Percentiles rank a stretch among this genome's conserved stretches.
Conservation (phyloP, 179 eudicot species). For the Silene coronaria region DNA sequence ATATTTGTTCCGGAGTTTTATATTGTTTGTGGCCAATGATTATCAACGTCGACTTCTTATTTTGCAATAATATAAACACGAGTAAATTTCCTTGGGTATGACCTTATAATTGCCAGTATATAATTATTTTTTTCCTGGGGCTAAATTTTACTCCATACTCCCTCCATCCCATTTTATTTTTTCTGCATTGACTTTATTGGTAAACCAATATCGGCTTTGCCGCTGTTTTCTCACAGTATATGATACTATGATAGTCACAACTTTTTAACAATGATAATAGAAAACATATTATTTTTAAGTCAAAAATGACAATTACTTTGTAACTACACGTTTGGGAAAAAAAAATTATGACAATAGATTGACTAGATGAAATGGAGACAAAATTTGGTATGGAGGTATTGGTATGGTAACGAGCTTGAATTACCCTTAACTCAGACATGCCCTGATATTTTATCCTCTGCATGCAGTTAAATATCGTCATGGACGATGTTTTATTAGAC, state of each 20-base stretch:
- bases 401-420: not conserved
- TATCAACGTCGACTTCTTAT: not conserved
- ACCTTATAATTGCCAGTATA: not conserved
- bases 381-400: not conserved
- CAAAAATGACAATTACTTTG: not conserved
- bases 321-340: not conserved
- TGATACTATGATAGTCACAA: no score
- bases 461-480: slow-evolving; percentile 51
- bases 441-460: not conserved
- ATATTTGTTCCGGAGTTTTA: not conserved
- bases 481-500: slow-evolving; percentile 75
- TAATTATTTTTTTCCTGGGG: not conserved
- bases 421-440: not conserved
- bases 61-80: not conserved
- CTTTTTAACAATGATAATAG: no score
- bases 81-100: not conserved
- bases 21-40: not conserved
- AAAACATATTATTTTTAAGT: no score
- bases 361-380: not conserved
- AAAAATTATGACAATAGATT: not conserved
- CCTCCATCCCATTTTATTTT: not conserved
- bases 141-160: not conserved
- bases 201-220: not conserved
- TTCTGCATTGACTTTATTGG: not conserved
- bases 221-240: no score